Evolutionary conservation across 2,329 filamentous ascomycete species (phyloP), one percentile per base, ranked within the genome.

Genomic region (Claviceps cyperi): DNA sequence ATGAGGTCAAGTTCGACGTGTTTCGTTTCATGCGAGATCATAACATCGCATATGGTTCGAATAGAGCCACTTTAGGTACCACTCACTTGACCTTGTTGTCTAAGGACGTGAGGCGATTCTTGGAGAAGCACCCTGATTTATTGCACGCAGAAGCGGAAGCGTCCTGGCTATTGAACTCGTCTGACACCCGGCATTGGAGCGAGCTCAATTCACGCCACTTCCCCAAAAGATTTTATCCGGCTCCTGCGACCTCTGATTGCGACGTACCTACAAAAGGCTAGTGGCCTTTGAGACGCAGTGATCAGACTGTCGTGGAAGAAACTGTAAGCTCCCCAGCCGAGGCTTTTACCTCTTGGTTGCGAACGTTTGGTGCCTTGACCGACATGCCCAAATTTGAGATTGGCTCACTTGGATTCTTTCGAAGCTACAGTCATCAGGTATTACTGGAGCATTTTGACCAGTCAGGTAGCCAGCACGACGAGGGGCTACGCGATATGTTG

Each of bases 1-100:
- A 75, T 53, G 65, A 76, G 53, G 77, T 94, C 54, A 80, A 88
- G 61, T 92, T 94, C 61, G 88, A 94, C 60, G 79, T 92, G 32
- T 94, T 94, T 69, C 78, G 81, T 45, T 90, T 83, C 70, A 91
- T 94, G 86, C 74, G 80, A 54, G 86, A 94, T 60, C 80, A 86
- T 63, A 82, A 88, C 62, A 84, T 91, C 62, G 85, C 81, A 11
- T 92, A 92, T 60, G 87, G 76, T 13, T 79, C 78, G 60, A 78
- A 74, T 52, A 72, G 74, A 59, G 69, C 69, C 22, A 67, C 71
- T 41, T 60, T 74, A 28, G 69, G 73, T 50, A 66, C 72, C 48
- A 66, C 66, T 5, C 64, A 66, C 32, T 63, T 69, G 46, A 64
- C 66, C 11, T 65, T 62, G 3, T 63, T 77, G 15, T 76, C 73